Evolutionary conservation across 768 basidiomycete genomes (phyloP).

Genomic region (Trametes maxima): DNA sequence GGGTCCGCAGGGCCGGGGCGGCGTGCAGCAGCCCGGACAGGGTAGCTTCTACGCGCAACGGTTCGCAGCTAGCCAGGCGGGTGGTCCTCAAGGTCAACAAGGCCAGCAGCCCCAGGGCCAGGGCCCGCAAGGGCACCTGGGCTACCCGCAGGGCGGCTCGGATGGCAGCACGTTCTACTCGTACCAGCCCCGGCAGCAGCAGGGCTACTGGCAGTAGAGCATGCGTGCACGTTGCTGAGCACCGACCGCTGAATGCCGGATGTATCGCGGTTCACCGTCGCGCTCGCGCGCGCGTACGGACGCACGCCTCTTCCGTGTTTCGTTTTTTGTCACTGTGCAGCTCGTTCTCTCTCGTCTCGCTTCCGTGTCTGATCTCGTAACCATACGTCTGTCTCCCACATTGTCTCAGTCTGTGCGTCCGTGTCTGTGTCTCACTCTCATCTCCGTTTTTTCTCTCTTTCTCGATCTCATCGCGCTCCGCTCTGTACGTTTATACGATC

Average conservation of each 20-base stretch:
- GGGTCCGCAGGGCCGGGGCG: conserved; percentile 45
- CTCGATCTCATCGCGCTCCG: conserved; percentile 11
- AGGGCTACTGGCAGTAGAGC: conserved; percentile 54
- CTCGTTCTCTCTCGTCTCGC: conserved; percentile 3
- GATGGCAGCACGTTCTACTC: conserved; percentile 68
- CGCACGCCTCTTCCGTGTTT: background rate
- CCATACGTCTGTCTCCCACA: conserved; percentile 16
- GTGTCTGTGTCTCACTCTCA: conserved; percentile 15
- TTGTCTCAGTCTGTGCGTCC: conserved; percentile 10
- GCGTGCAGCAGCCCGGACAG: conserved; percentile 47
- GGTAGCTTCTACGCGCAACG: conserved; percentile 48
- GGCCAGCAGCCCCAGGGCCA: conserved; percentile 43
- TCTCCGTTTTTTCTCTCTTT: conserved; percentile 26
- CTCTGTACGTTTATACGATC: conserved; percentile 32
- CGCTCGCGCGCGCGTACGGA: background rate
- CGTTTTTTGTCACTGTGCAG: conserved; percentile 3
- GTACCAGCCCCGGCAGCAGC: conserved; percentile 71
- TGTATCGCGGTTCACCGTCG: background rate
- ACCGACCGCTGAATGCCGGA: background rate
- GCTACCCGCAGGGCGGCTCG: conserved; percentile 64
- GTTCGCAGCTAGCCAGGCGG: conserved; percentile 45
- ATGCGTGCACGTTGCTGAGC: background rate
- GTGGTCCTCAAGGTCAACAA: conserved; percentile 50
- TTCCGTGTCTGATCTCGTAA: background rate
- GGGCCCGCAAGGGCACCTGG: conserved; percentile 56